A percentile compares a stretch with the other conserved stretches of the same genome.
Evolutionary conservation across 1,139 yeast genomes (phyloP).

Genomic region (Yamadazyma blattariae): DNA sequence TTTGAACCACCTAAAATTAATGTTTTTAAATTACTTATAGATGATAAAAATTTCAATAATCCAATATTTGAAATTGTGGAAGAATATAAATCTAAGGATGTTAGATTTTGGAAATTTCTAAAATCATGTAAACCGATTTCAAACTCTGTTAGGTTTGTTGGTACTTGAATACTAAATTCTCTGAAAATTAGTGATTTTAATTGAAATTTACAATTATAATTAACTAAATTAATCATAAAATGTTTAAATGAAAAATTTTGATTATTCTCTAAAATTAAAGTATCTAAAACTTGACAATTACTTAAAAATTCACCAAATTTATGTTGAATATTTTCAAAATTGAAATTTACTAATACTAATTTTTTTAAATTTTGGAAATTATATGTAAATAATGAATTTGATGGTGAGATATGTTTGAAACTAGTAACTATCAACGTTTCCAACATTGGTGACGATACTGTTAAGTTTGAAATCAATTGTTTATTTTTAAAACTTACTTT

Average conservation of each 20-base stretch:
- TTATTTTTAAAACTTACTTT: conserved; percentile 5
- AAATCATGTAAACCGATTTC: not conserved
- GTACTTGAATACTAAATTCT: conserved; percentile 17
- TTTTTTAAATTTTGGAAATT: conserved; percentile 21
- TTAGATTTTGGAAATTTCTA: conserved; percentile 24
- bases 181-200: conserved; percentile 29
- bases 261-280: conserved; percentile 35
- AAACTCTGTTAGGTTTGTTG: conserved; percentile 27
- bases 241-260: conserved; percentile 23
- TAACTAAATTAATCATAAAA: conserved; percentile 30
- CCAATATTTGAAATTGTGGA: conserved; percentile 33
- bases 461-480: too few species aligned
- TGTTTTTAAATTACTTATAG: conserved; percentile 14
- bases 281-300: conserved; percentile 16
- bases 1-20: conserved; percentile 33
- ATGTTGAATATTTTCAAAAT: conserved; percentile 27
- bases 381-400: conserved; percentile 11
- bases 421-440: conserved; percentile 1
- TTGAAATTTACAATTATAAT: conserved; percentile 26
- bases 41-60: conserved; percentile 24
- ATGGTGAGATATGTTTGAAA: conserved; percentile 1
- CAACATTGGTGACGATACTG: too few species aligned
- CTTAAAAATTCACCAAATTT: conserved; percentile 29
- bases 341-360: conserved; percentile 29
- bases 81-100: conserved; percentile 31